Conservation (phyloP, 192 early-diverging fungal species). For the Coemansia furcata region DNA sequence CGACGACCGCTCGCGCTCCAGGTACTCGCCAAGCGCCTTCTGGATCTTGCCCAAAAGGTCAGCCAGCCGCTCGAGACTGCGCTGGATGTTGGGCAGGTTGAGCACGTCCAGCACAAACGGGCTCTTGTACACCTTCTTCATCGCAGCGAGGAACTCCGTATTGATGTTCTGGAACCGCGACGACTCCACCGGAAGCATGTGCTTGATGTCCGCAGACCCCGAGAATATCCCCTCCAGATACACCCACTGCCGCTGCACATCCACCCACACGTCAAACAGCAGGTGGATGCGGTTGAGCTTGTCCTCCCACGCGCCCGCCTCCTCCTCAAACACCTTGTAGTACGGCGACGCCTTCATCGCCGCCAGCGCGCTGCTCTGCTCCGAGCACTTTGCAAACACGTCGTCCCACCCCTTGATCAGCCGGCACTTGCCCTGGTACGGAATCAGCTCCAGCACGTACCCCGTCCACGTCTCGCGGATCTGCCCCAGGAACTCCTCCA, state of each 20-base stretch:
- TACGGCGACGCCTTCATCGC: constrained; percentile 98
- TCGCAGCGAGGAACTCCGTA: constrained; percentile 94
- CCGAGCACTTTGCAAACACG: constrained; percentile 92
- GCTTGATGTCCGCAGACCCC: constrained; percentile 95
- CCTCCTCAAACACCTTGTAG: constrained; percentile 98
- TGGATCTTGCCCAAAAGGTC: constrained; percentile 95
- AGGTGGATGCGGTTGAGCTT: constrained; percentile 93
- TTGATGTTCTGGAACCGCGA: constrained; percentile 96
- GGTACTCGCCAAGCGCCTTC: constrained; percentile 97
- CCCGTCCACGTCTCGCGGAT: constrained; percentile 87
- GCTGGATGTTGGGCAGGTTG: constrained; percentile 89
- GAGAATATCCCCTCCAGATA: constrained; percentile 99
- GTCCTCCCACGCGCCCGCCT: constrained; percentile 93
- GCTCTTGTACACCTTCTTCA: constrained; percentile 99
- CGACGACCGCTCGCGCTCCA: constrained; percentile 92
- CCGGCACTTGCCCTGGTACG: constrained; percentile 96
- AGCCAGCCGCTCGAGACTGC: constrained; percentile 90
- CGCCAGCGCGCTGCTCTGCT: constrained; percentile 90
- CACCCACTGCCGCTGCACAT: constrained; percentile 99
- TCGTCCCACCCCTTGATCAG: constrained; percentile 99
- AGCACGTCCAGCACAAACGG: constrained; percentile 96
- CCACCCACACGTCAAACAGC: constrained; percentile 99
- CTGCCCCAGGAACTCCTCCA: constrained; percentile 97
- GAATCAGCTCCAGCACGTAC: constrained; percentile 91
- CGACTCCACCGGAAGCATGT: constrained; percentile 94